Percentiles rank a stretch among this genome's conserved stretches.
phyloP scores from a whole-genome alignment of 306 rosid species.

The Betula pendula region DNA sequence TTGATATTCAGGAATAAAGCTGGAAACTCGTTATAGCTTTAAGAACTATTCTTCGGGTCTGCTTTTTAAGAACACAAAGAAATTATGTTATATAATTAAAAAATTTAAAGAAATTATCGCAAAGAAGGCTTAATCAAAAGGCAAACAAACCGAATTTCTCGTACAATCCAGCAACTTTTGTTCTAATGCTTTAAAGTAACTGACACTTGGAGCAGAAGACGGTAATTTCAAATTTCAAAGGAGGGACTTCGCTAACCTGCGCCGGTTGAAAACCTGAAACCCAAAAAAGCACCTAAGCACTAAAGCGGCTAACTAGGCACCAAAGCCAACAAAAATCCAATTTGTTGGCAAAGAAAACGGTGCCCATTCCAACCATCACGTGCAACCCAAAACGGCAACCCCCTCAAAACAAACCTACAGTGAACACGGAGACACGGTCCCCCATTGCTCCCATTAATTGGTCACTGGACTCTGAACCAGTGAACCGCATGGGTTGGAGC shows the following conservation, averaged over 20 bases:
- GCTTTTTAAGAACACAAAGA: not conserved
- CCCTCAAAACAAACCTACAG: not conserved
- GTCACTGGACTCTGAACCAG: not conserved
- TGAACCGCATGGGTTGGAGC: not conserved
- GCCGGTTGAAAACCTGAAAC: conserved; percentile 10
- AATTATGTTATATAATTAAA: not conserved
- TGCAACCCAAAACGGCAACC: conserved; percentile 6
- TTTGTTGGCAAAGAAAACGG: conserved; percentile 20
- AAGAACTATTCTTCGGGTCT: not conserved
- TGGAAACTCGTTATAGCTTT: not conserved
- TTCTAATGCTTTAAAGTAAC: conserved; percentile 10
- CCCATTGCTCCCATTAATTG: conserved; percentile 23
- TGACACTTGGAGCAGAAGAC: conserved; percentile 17
- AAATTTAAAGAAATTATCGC: not conserved
- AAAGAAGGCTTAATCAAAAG: not conserved
- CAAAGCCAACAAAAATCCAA: conserved; percentile 20
- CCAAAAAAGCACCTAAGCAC: not conserved
- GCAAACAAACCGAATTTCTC: conserved; percentile 23
- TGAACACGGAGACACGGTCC: conserved; percentile 23
- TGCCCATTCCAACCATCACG: conserved; percentile 29
- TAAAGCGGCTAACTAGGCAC: conserved; percentile 15
- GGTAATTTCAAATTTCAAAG: conserved; percentile 11
- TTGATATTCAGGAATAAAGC: not conserved
- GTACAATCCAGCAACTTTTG: conserved; percentile 30
- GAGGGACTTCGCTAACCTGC: conserved; percentile 19